Percentiles rank a stretch among this genome's conserved stretches.
phyloP scores from a whole-genome alignment of 2,329 filamentous ascomycete species.

The Aspergillus novoparasiticus region DNA sequence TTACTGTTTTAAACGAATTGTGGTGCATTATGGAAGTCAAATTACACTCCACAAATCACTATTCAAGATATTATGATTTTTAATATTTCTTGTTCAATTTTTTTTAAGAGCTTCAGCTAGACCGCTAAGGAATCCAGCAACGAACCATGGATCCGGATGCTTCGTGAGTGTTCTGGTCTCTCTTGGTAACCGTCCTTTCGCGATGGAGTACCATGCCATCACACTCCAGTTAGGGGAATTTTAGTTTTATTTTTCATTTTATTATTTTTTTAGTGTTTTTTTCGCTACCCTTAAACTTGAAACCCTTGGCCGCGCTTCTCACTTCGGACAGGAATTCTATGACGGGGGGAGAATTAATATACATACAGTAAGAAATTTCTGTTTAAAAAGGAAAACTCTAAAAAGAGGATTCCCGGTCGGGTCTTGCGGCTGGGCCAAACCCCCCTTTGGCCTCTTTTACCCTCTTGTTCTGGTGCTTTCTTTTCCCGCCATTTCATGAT shows the following conservation, averaged over 20 bases:
- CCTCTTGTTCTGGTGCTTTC: background rate
- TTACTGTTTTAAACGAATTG: background rate
- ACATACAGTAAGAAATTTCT: background rate
- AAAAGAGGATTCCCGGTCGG: conserved; percentile 1
- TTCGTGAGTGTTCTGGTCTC: background rate
- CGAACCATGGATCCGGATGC: background rate
- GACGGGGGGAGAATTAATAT: background rate
- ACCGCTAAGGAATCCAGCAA: background rate
- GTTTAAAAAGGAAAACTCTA: background rate
- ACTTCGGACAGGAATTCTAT: background rate
- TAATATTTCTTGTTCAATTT: background rate
- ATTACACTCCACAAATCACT: background rate
- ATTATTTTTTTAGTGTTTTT: background rate
- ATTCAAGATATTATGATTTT: background rate
- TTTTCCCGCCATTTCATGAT: background rate
- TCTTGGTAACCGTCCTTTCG: background rate
- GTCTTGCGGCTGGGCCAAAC: conserved; percentile 2
- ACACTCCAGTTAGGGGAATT: background rate
- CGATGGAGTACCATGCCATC: background rate
- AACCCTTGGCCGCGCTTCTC: background rate
- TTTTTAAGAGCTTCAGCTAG: background rate
- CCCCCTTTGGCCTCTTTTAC: background rate
- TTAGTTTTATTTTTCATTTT: background rate
- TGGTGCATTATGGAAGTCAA: background rate
- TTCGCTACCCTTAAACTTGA: background rate